Base-by-base conservation (phyloP, 345 rosid species). In the Boechera retrofracta region DNA sequence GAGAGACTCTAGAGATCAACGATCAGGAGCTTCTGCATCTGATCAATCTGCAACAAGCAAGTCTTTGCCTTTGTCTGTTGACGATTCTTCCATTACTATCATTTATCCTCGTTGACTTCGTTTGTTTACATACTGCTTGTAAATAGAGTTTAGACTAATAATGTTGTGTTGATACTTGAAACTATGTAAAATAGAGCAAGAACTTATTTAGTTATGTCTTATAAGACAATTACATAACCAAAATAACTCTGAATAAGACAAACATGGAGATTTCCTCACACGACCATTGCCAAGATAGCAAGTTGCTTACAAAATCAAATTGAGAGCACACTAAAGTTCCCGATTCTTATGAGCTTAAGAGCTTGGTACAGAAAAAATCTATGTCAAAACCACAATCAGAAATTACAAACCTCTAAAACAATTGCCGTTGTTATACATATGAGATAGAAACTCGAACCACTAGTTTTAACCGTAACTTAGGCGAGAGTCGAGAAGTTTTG, bases 401-500 rank as follows among this genome's bases (percentile, higher is more conserved):
- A 51, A 41, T 52, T 31, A 77, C 72, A 71, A 32, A 62, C 74
- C 65, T 66, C 72, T 74, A 66, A 66, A 38, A 21, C 61, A 59
- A 49, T 18, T 55, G 49, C 1, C 5, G 26, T 44, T 67, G 74
- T 59, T 76, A 31, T 42, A 76, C 74, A 76, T 4, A 69, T 31
- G 63, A 55, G 13, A 29, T 8, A 36, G 5, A 33, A 31, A 7
- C 36, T 60, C 4, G 0, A 71, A 33, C 32, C 21, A 35, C 61
- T 57, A 55, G 33, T 2, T 63, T 80, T 76, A 80, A 45, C 83
- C 80, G n/a, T 67, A 80, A 18, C 80, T 76, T 76, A 87, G 79
- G 16, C 89, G 89, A 54, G 87, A 84, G 79, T 89, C 93, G 0
- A 74, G 63, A 10, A 78, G 82, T 32, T 80, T 76, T 61, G 82